Percentiles rank a stretch among this genome's conserved stretches.
These are phyloP conservation scores for Fusarium illudens DNA, from an alignment of 2,329 filamentous ascomycete species.

Conservation along the genomic window DNA sequence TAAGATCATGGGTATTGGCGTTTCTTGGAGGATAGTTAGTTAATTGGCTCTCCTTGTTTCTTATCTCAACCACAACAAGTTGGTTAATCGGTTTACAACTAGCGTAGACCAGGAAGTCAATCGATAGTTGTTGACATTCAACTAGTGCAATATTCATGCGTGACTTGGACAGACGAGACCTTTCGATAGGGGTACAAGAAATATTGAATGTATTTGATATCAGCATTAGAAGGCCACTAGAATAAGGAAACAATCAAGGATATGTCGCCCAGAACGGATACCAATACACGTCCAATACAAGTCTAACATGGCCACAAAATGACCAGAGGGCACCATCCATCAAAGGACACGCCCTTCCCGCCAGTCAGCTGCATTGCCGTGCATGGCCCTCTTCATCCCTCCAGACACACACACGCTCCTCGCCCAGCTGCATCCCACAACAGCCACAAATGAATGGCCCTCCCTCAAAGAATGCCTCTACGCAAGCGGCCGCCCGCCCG, in stretches of 20 bases:
- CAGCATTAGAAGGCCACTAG: conserved; percentile 71
- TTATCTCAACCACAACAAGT: neutral
- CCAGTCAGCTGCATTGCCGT: conserved; percentile 36
- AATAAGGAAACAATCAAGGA: conserved; percentile 56
- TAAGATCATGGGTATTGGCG: conserved; percentile 8
- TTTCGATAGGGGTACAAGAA: conserved; percentile 32
- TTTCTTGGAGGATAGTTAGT: conserved; percentile 8
- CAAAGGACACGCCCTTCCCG: conserved; percentile 10
- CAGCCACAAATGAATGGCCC: conserved; percentile 30
- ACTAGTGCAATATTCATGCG: neutral
- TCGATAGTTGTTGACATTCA: neutral
- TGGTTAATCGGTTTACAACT: neutral
- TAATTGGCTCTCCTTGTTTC: conserved; percentile 1
- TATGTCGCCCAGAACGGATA: conserved; percentile 43
- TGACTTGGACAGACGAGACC: neutral
- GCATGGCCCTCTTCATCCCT: conserved; percentile 33
- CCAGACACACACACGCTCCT: conserved; percentile 22
- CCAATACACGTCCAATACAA: conserved; percentile 38
- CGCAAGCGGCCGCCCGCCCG: conserved; percentile 24
- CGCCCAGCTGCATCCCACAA: conserved; percentile 33
- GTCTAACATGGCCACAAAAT: conserved; percentile 34
- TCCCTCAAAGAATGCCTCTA: conserved; percentile 31
- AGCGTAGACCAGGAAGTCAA: neutral
- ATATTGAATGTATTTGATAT: conserved; percentile 62
- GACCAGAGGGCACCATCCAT: conserved; percentile 7